Base-by-base conservation (phyloP, 78 protist species). In the Tieghemostelium lacteum region DNA sequence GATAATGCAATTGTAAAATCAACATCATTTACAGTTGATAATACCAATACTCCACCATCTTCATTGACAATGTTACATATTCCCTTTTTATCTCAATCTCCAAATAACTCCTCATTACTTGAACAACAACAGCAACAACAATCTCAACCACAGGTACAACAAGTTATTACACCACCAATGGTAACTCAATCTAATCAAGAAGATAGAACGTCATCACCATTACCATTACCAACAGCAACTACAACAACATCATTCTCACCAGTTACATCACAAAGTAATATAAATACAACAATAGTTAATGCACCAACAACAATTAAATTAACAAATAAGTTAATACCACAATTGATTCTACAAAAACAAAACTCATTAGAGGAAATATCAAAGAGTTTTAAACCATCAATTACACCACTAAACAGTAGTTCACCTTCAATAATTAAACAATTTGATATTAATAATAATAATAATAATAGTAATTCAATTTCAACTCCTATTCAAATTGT, bases 31-130 rank as follows among this genome's bases (percentile, higher is more conserved):
- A 66, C 64, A 26, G 5, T 69, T 24, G 91, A 83, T 4, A 36
- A 14, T 22, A n/a, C 78, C 4, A 39, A 73, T 0, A 40, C 78
- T 0, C 52, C 91, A 58, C 67, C 54, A 8, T 33, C 76, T 29
- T 10, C n/a, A 31, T 10, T 45, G 6, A 45, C 50, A 14, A 34
- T 50, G 20, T 33, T 37, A 50, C 33, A 54, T n/a, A 69, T 69
- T 28, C 87, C 87, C 31, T 40, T 69, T 26, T 52, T 83, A 10
- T 76, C 74, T 3, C 91, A 58, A 83, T 63, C 91, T 10, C 91
- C 91, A 10, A 67, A 73, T 17, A 73, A 83, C 24, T 78, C 88
- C 10, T 76, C 88, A 54, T 26, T 66, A 45, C 52, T 10, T 14
- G n/a, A 45, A 45, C 52, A 45, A 45, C 52, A 6, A 45, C 52